These are phyloP conservation scores for Monascus ruber DNA, from an alignment of 2,329 filamentous ascomycete genomes.

Conservation along the genomic window DNA sequence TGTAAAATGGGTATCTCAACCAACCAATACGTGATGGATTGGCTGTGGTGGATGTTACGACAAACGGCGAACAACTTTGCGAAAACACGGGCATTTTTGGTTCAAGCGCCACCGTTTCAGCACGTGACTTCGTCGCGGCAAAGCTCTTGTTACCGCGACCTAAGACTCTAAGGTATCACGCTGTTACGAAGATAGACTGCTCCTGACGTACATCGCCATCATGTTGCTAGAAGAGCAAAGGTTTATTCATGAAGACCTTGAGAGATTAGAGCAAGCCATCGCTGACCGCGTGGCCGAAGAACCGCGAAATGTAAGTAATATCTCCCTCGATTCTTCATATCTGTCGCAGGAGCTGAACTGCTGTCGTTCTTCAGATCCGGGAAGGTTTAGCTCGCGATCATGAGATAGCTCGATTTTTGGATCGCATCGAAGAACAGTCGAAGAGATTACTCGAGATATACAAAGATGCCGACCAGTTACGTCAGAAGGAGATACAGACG, in stretches of 20 bases:
- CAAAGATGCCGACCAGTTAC: constrained; percentile 60
- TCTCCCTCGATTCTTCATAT: constrained; percentile 1
- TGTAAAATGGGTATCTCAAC: too few species aligned
- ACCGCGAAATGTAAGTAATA: constrained; percentile 62
- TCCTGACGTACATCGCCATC: constrained; percentile 6
- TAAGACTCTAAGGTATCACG: too few species aligned
- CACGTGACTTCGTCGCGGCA: too few species aligned
- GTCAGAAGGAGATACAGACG: constrained; percentile 68
- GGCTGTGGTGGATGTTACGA: too few species aligned
- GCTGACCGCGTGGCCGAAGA: constrained; percentile 82
- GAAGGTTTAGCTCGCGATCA: constrained; percentile 85
- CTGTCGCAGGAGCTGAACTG: constrained; percentile 8
- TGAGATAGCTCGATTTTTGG: constrained; percentile 75
- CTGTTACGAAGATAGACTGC: too few species aligned
- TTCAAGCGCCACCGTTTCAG: too few species aligned
- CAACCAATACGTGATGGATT: too few species aligned
- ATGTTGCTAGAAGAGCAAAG: constrained; percentile 91
- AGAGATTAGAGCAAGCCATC: constrained; percentile 88
- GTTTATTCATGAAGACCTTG: constrained; percentile 89
- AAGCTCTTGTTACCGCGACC: too few species aligned
- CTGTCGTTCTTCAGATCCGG: constrained; percentile 55
- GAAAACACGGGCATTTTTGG: too few species aligned
- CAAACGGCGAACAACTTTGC: too few species aligned
- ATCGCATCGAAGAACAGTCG: constrained; percentile 80
- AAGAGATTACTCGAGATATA: constrained; percentile 71